Evolutionary conservation across 805 yeast species (phyloP), one percentile per base, ranked within the genome.

Genomic region (Zygoascus tannicola): DNA sequence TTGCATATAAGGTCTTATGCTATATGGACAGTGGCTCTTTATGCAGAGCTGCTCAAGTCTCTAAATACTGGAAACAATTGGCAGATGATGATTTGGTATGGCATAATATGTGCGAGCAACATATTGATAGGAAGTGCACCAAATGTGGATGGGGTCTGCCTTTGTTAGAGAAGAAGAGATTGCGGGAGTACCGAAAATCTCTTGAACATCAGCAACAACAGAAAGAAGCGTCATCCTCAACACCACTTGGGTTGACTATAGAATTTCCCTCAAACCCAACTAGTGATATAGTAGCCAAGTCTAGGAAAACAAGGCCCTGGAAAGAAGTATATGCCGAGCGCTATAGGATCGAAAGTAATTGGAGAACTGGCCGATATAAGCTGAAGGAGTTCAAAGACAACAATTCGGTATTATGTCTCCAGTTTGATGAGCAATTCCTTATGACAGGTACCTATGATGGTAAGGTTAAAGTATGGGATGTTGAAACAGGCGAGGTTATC

Each of bases 131-230:
- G 48, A 92, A 92, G 63, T 92, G 98, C 66, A 95, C 96, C 33
- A 85, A 85, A 58, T 92, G 98, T 66, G 98, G 98, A 14, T 92
- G 98, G 98, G 98, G 98, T 3, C 70, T 92, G 51, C 98, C 98
- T 2, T 67, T 92, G 47, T 75, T 92, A 77, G 95, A 87, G 56
- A 85, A 87, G 78, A 83, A 58, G 42, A 53, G 70, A 20, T 55
- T 63, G 19, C 52, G 62, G 21, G 62, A 59, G 38, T 50, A 62
- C 39, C 55, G 56, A 42, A 53, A 54, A 33, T 57, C 56, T 14
- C 55, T 62, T 7, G 55, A 56, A 46, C 37, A 23, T 3, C n/a
- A 32, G 14, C 40, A 26, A 12, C n/a, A 16, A 18, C 22, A 18
- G 16, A 19, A 19, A 16, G 10, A 12, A 2, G 18, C 38, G 14